These are phyloP conservation scores for Limnanthes douglasii DNA, from an alignment of 345 rosid species.

Conservation along the genomic window DNA sequence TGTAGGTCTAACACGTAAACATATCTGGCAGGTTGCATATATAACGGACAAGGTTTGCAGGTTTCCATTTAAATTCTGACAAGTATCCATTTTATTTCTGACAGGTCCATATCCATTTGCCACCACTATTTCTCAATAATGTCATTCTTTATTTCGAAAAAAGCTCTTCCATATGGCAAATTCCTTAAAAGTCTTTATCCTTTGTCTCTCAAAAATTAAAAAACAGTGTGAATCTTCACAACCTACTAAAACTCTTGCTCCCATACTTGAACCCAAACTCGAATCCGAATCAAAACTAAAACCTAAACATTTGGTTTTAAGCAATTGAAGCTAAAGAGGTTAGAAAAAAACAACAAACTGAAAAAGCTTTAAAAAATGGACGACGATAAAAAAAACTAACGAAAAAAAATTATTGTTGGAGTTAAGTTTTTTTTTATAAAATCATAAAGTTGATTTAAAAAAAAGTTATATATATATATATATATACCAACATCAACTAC, in stretches of 20 bases:
- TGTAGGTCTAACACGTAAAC: too few species aligned
- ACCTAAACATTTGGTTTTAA: slow-evolving; percentile 25
- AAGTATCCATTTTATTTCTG: slow-evolving; percentile 30
- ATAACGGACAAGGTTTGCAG: too few species aligned
- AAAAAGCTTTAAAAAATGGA: slow-evolving; percentile 8
- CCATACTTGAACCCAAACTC: slow-evolving; percentile 8
- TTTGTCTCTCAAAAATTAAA: slow-evolving; percentile 22
- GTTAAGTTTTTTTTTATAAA: too few species aligned
- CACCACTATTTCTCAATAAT: slow-evolving; percentile 52
- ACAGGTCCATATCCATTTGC: too few species aligned
- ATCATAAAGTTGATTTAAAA: too few species aligned
- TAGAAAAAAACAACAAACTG: slow-evolving; percentile 8
- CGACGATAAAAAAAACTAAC: slow-evolving; percentile 17
- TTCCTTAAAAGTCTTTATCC: slow-evolving; percentile 36
- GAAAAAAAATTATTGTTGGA: slow-evolving; percentile 33
- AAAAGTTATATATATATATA: too few species aligned
- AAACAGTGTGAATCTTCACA: too few species aligned
- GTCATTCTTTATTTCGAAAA: slow-evolving; percentile 39
- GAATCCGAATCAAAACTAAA: too few species aligned
- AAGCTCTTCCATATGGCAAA: slow-evolving; percentile 25
- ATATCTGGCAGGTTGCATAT: too few species aligned
- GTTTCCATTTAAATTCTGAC: too few species aligned
- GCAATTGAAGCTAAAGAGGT: slow-evolving; percentile 20
- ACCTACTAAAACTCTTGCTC: too few species aligned
- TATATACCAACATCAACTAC: too few species aligned